These are phyloP conservation scores for Cytospora piceicola DNA, from an alignment of 2,329 filamentous ascomycete genomes.

Conservation along the genomic window DNA sequence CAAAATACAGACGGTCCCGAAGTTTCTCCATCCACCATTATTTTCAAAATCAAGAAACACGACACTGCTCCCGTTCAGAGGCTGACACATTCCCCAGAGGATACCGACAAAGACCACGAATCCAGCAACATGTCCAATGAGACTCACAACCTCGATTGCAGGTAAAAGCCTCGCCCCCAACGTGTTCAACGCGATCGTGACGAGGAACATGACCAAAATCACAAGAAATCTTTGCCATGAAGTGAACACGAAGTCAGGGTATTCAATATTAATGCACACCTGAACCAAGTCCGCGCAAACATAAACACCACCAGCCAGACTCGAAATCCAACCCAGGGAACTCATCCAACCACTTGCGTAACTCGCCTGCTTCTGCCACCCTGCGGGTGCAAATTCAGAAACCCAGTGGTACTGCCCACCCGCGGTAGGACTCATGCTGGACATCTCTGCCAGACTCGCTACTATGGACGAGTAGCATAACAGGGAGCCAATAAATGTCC, in stretches of 20 bases:
- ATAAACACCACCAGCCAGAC: conserved; percentile 24
- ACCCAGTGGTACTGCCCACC: conserved; percentile 31
- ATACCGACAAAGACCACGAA: conserved; percentile 22
- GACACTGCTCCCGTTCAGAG: conserved; percentile 13
- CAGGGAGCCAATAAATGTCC: conserved; percentile 33
- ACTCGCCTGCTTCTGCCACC: conserved; percentile 25
- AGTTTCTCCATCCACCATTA: conserved; percentile 26
- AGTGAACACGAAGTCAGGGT: conserved; percentile 16
- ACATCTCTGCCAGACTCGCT: conserved; percentile 27
- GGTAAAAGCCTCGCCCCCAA: conserved; percentile 16
- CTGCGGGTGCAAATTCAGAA: conserved; percentile 23
- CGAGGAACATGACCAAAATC: conserved; percentile 20
- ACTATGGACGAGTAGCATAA: conserved; percentile 32
- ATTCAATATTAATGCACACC: conserved; percentile 18
- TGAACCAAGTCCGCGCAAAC: conserved; percentile 25
- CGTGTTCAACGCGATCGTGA: conserved; percentile 26
- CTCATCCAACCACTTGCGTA: conserved; percentile 29
- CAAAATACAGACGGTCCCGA: conserved; percentile 21
- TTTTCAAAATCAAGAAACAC: conserved; percentile 26
- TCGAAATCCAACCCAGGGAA: conserved; percentile 28
- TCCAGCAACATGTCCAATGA: conserved; percentile 26
- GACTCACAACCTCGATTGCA: conserved; percentile 22
- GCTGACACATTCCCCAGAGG: conserved; percentile 23
- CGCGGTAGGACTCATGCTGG: conserved; percentile 28
- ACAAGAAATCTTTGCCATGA: conserved; percentile 26